phyloP scores from a whole-genome alignment of 352 stramenopile genomes.

The Globisporangium ultimum region DNA sequence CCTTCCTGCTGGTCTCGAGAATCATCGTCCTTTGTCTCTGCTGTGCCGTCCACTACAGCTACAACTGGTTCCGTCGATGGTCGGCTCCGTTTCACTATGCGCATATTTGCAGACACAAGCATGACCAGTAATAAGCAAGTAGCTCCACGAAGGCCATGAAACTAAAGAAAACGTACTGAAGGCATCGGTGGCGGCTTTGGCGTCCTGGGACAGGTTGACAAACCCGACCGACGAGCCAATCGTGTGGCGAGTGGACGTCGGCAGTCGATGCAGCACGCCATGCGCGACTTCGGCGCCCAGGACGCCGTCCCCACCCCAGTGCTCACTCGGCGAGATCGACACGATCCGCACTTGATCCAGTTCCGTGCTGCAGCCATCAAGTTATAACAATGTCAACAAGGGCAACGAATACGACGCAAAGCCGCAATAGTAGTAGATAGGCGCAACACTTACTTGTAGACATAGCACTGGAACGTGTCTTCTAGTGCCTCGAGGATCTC shows the following conservation, averaged over 20 bases:
- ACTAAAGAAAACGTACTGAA: slow-evolving; percentile 53
- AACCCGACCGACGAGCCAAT: slow-evolving; percentile 76
- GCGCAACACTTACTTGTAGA: slow-evolving; percentile 88
- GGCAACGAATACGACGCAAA: not conserved
- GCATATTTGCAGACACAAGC: not conserved
- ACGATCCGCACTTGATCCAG: slow-evolving; percentile 93
- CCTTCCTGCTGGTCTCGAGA: not conserved
- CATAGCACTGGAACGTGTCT: slow-evolving; percentile 95
- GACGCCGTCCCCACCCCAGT: slow-evolving; percentile 90
- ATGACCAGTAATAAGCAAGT: too few species aligned
- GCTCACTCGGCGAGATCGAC: slow-evolving; percentile 71
- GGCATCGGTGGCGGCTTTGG: slow-evolving; percentile 68
- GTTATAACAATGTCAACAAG: not conserved
- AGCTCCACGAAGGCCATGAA: too few species aligned
- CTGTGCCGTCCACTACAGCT: not conserved
- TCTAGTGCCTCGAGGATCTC: slow-evolving; percentile 90
- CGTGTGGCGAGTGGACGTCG: slow-evolving; percentile 48
- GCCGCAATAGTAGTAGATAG: too few species aligned
- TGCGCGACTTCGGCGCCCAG: slow-evolving; percentile 94
- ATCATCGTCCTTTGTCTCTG: not conserved
- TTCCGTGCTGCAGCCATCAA: slow-evolving; percentile 42
- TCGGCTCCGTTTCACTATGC: slow-evolving; percentile 10
- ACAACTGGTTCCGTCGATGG: slow-evolving; percentile 2
- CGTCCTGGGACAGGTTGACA: slow-evolving; percentile 68
- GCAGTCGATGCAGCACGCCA: slow-evolving; percentile 95